Base-by-base conservation (phyloP, 495 filamentous ascomycete genomes). In the Aspergillus taichungensis region DNA sequence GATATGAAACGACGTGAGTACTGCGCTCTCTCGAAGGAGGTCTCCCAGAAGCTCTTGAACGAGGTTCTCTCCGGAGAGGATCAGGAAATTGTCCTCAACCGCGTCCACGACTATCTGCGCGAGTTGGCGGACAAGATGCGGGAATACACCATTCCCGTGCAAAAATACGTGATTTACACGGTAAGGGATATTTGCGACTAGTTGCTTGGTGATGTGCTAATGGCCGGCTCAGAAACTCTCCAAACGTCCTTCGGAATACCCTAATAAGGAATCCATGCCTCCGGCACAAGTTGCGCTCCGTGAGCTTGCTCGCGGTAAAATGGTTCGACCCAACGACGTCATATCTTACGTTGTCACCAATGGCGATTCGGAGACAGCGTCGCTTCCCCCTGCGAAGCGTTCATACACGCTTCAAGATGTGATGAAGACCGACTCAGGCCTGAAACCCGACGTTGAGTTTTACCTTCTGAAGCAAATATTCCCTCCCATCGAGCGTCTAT, bases 401-500 rank as follows among this genome's bases (percentile, higher is more conserved):
- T 89, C 92, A 5, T 90, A 86, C 60, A 79, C 84, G 6, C 79
- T 83, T 9, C 84, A 90, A 50, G 94, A 97, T 58, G 86, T 96
- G 12, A 70, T 85, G 49, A 88, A 90, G 49, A 41, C 78, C 12
- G 79, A 79, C 46, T 83, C 83, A 2, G 83, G 69, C 6, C 72
- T 97, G 3, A 80, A 84, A 52, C 88, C 84, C 29, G 90, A 96
- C 61, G 75, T 94, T 27, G 92, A 97, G 54, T 97, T 91, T 79
- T 98, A 98, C 63, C 79, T 98, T 30, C 80, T 87, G 66, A 98
- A 98, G 71, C 92, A 98, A 61, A 95, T 98, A 42, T 92, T 98
- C 67, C 92, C 92, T 6, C 92, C 94, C 2, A 94, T 98, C 43
- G 92, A 98, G 69, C 88, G 92, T 76, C 80, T 98, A 27, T 98